Base-by-base conservation (phyloP, 106 monocot genomes). In the Dioscorea dumetorum region DNA sequence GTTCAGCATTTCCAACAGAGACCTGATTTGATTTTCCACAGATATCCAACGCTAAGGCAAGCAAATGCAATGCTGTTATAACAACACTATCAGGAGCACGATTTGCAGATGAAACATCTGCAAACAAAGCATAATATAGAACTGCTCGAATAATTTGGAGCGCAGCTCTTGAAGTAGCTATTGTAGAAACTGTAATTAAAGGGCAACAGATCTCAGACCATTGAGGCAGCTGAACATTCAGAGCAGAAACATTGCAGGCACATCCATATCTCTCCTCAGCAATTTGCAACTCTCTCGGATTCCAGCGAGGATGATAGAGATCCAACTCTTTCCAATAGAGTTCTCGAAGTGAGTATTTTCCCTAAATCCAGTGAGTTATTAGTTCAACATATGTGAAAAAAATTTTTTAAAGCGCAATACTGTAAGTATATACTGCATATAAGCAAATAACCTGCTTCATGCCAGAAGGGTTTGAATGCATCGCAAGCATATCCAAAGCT, bases 251-350 rank as follows among this genome's bases (percentile, higher is more conserved):
- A 63, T 90, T 85, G 67, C 92, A 90, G 49, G 81, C 81, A 7
- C 66, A 67, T 5, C 79, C 73, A 66, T 82, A 99, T 85, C 97
- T 89, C 74, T 99, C 97, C 71, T 93, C 90, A 33, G 89, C 97
- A 58, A 78, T 67, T 82, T 99, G 97, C 63, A 99, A 72, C 61
- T 99, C 92, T 60, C 87, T 84, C 12, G 73, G 76, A 57, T 67
- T 87, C 97, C 97, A 99, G 33, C 92, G 87, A 63, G 92, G 97
- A 54, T 93, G 89, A 79, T 99, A 99, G 48, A 99, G 68, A 63
- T 99, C 97, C 33, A 99, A 70, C 34, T 92, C 89, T 71, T 84
- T 93, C 97, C 97, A 99, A 61, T 77, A 79, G 64, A 72, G 57
- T 69, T 77, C 74, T 13, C 81, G 78, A 16, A 99, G 76, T 63